Evolutionary conservation across 768 basidiomycete genomes (phyloP), one percentile per base, ranked within the genome.

Genomic region (Russula foetens): DNA sequence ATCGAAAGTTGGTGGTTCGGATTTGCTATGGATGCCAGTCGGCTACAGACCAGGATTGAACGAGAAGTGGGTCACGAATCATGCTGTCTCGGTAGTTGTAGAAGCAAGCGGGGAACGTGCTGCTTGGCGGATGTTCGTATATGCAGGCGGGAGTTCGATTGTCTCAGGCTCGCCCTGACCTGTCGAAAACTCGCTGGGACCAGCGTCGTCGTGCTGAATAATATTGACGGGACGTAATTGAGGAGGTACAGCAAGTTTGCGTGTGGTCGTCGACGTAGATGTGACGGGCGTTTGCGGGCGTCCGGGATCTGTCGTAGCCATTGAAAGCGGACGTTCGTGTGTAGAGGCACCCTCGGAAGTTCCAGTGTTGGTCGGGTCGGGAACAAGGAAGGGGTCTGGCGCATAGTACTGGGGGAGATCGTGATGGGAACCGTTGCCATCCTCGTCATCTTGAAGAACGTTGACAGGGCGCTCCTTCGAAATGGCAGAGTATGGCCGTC

Each of bases 131-230:
- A 91, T 76, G 62, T 87, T 81, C 28, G 86, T 89, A 71, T 92
- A 92, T 31, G 88, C 88, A 2, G 90, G 90, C 15, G 90, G 90
- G 51, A 92, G 77, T 71, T 92, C 90, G 48, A 92, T 82, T 45
- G 88, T 90, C 71, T 88, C 90, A 17, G 81, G 69, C 64, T 83
- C 80, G 8, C 72, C 74, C 1, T 71, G 73, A 17, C 56, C 64
- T 61, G 23, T 5, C 7, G 33, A n/a, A 2, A 70, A 71, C 58
- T 78, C 79, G 6, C 83, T 79, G 8, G 73, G 73, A 1, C 90
- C 90, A 0, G 87, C 90, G 69, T 92, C 90, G 64, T 91, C 88
- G 66, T 92, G 90, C 72, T 92, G 90, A 47, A 92, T 80, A 67
- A 90, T 81, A 68, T 92, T 91, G 35, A 92, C 83, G 0, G 88